Evolutionary conservation across 768 basidiomycete species (phyloP), one percentile per base, ranked within the genome.

Genomic region (Pisolithus sp.): DNA sequence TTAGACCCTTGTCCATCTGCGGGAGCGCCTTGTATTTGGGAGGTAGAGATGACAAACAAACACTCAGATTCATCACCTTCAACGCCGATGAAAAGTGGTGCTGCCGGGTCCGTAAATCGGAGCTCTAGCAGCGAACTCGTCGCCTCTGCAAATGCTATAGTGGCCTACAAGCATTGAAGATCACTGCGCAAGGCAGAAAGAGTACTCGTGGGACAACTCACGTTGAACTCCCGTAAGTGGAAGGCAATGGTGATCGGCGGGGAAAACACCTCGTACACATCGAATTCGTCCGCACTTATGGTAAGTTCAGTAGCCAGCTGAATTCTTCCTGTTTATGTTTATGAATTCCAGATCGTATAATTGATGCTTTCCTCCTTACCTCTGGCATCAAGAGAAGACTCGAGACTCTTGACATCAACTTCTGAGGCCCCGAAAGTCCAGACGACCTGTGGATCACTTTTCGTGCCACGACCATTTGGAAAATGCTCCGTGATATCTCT

Each of bases 401-500:
- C 85, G 5, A 81, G 70, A 58, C 81, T 91, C 59, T 78, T 83
- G 24, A 92, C 76, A 21, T 74, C 73, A 2, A 91, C 83, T 40
- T 91, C 85, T 0, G 72, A 68, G 47, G 83, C 77, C 18, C 75
- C 76, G 61, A 93, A 91, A n/a, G 70, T 79, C 90, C 90, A 93
- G 5, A 87, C 76, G 17, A 93, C 76, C 60, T 88, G 85, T 26
- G 88, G 86, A 57, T 93, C 90, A 10, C 75, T 77, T 59, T 83
- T 85, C 10, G 69, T 62, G 4, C 82, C 81, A 56, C 78, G 82
- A 10, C 80, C 71, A 20, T 78, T 68, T 0, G 86, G 81, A 55
- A 93, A 93, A 64, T 90, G 89, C 44, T 92, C 90, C 20, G 90
- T 76, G 64, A 92, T 81, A 58, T 89, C 87, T 62, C 76, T 83